phyloP scores from a whole-genome alignment of 192 early-diverging fungal species.

The Rhizoclosmatium sp. region DNA sequence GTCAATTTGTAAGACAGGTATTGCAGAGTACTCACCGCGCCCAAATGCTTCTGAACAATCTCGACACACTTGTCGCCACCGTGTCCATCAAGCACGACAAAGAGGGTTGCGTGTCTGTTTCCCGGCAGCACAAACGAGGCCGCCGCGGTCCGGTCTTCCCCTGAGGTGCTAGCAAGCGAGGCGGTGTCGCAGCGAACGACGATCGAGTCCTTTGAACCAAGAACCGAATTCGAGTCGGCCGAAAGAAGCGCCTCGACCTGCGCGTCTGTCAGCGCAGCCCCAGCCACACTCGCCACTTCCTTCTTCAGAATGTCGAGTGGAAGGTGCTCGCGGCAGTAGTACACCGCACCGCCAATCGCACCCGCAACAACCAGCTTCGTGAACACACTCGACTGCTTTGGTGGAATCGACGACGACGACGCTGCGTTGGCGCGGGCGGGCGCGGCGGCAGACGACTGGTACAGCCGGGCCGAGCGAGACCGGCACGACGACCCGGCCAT shows the following conservation, averaged over 20 bases:
- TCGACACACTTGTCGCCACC: slow-evolving; percentile 51
- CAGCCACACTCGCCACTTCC: neutral
- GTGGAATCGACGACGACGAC: neutral
- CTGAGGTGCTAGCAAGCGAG: neutral
- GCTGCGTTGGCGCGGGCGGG: neutral
- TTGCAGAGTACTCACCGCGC: slow-evolving; percentile 38
- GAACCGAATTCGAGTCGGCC: neutral
- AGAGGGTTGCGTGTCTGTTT: neutral
- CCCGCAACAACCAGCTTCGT: neutral
- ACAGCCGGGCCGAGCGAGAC: neutral
- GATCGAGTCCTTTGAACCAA: neutral
- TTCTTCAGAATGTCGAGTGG: neutral
- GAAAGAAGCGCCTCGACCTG: neutral
- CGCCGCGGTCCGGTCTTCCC: neutral
- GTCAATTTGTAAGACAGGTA: slow-evolving; percentile 15
- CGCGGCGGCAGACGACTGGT: neutral
- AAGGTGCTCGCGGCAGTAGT: neutral
- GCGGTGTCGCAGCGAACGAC: neutral
- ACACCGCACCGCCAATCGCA: neutral
- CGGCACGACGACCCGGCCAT: neutral
- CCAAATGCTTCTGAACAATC: slow-evolving; percentile 46
- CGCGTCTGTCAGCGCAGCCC: neutral
- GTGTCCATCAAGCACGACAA: slow-evolving; percentile 56
- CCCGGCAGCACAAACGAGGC: neutral
- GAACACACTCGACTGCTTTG: neutral